Percentiles rank a stretch among this genome's conserved stretches.
Evolutionary conservation across 2,329 filamentous ascomycete species (phyloP).

Genomic region (Fusarium sororula): DNA sequence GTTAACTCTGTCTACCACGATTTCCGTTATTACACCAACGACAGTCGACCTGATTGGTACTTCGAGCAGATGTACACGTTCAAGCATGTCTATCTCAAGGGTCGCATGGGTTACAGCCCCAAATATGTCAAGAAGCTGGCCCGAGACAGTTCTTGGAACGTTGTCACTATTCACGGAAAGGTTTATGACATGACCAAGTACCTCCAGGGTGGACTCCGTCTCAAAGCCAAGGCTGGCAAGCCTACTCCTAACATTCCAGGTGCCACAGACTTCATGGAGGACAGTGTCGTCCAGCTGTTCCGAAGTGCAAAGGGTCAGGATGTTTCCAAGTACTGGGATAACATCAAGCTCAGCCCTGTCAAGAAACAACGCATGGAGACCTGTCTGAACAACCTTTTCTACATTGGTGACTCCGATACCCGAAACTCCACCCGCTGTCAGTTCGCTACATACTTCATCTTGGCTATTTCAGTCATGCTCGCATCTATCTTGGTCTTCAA

Average conservation of each 20-base stretch:
- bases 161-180: conserved; percentile 80
- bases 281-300: conserved; percentile 79
- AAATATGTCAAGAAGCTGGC: conserved; percentile 79
- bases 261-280: conserved; percentile 83
- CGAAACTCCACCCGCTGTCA: conserved; percentile 85
- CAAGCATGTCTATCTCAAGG: conserved; percentile 83
- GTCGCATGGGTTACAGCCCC: conserved; percentile 83
- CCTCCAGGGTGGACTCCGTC: conserved; percentile 74
- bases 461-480: conserved; percentile 84
- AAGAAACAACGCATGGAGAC: conserved; percentile 75
- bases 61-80: conserved; percentile 85
- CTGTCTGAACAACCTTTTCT: conserved; percentile 95
- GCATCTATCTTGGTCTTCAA: conserved; percentile 90
- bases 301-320: conserved; percentile 78
- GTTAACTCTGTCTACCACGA: conserved; percentile 86
- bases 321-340: conserved; percentile 83
- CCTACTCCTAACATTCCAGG: conserved; percentile 55
- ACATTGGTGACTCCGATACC: conserved; percentile 90
- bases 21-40: conserved; percentile 85
- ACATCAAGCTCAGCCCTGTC: conserved; percentile 66
- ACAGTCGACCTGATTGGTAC: conserved; percentile 91
- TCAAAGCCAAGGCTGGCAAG: conserved; percentile 65
- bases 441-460: conserved; percentile 88
- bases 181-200: conserved; percentile 95
- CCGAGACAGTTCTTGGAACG: conserved; percentile 67